Evolutionary conservation across 1,284 basidiomycete genomes (phyloP), one percentile per base, ranked within the genome.

Genomic region (Psilocybe mexicana): DNA sequence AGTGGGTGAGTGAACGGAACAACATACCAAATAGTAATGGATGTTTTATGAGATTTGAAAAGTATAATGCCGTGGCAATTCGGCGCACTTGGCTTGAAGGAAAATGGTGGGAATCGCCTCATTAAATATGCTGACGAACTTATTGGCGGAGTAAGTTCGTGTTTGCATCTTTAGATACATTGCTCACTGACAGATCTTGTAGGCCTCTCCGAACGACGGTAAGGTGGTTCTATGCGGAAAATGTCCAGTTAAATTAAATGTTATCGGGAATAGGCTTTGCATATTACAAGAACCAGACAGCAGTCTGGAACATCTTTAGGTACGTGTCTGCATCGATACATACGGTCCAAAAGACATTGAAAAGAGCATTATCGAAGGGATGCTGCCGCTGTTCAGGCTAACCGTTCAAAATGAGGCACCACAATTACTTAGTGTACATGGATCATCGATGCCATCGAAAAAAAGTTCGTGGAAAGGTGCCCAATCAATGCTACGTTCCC

Each of bases 61-160:
- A 82, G 83, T 1, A 81, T 84, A 54, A 78, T 85, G 74, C 82
- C 81, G 0, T 85, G 82, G 82, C 82, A 85, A 69, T 84, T 81
- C 60, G 82, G 83, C 10, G 70, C 74, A 55, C 67, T 81, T 3
- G 77, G 76, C 26, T 69, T 84, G 52, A 81, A 72, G 25, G 82
- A 85, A 63, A 70, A 72, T 61, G 77, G 78, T 7, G 82, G 81
- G 1, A 80, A 84, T 64, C 77, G 78, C 30, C 64, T 80, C 38
- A 78, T 84, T 63, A 83, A 84, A 66, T 84, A 84, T 60, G 76
- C 79, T 2, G 82, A 85, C 63, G 75, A 72, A 23, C 66, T 85
- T 54, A 72, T 80, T 46, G 63, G 80, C 59, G 82, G 81, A 30
- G 73, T 74, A 62, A 48, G 69, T 14, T 57, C 52, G 3, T 12